Percentiles rank a stretch among this genome's conserved stretches.
phyloP scores from a whole-genome alignment of 176 grass and related monocot species.

The Eleusine indica region DNA sequence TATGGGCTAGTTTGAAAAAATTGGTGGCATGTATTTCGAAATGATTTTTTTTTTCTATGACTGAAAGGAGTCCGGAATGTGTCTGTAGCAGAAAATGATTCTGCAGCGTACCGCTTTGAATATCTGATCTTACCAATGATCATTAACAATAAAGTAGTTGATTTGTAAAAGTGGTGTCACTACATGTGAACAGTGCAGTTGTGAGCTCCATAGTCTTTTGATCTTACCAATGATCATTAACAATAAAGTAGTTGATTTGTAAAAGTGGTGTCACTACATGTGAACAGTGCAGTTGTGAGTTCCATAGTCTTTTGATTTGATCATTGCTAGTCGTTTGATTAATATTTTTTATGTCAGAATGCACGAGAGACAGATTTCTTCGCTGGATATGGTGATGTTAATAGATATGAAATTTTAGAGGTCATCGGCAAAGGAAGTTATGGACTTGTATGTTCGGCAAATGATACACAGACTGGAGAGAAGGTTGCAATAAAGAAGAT shows the following conservation, averaged over 20 bases:
- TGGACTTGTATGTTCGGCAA: constrained; percentile 54
- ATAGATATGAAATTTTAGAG: constrained; percentile 49
- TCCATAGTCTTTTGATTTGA: constrained; percentile 11
- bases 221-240: neutral
- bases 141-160: neutral
- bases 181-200: neutral
- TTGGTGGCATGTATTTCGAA: neutral
- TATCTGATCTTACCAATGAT: neutral
- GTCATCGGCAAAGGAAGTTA: constrained; percentile 57
- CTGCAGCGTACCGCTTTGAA: neutral
- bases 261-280: neutral
- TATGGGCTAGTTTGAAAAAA: neutral
- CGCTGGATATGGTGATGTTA: constrained; percentile 42
- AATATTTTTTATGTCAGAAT: constrained; percentile 37
- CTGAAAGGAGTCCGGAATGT: neutral
- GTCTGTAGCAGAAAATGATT: neutral
- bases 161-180: constrained; percentile 3
- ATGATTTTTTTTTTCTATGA: neutral
- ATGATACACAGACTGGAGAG: constrained; percentile 43
- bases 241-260: neutral
- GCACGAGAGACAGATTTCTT: constrained; percentile 36
- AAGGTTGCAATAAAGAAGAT: constrained; percentile 60
- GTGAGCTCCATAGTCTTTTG: neutral
- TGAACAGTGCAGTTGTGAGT: neutral
- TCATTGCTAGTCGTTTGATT: neutral